Percentiles rank a stretch among this genome's conserved stretches.
Evolutionary conservation across 2,329 filamentous ascomycete genomes (phyloP).

Genomic region (Botryosphaeria dothidea): DNA sequence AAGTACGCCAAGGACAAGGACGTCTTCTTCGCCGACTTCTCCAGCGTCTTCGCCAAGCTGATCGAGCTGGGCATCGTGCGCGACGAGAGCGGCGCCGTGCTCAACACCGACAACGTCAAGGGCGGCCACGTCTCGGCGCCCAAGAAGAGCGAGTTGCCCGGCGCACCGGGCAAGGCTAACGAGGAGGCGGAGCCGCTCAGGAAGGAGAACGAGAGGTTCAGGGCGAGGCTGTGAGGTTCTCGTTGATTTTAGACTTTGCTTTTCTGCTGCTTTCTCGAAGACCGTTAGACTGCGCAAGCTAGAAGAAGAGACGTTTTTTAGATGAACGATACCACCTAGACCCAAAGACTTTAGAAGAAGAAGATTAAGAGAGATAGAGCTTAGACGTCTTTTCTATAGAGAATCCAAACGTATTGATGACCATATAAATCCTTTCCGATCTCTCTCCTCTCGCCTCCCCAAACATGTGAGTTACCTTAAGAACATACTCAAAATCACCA

Average conservation of each 20-base stretch:
- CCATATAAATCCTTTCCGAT: background rate
- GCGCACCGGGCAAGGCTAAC: conserved; percentile 33
- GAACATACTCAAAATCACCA: too few relatives aligned
- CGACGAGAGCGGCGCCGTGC: conserved; percentile 54
- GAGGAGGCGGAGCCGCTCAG: conserved; percentile 45
- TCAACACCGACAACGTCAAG: conserved; percentile 58
- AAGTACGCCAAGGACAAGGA: conserved; percentile 63
- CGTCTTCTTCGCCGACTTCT: conserved; percentile 62
- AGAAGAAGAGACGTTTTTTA: background rate
- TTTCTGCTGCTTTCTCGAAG: background rate
- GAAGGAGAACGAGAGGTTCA: conserved; percentile 42
- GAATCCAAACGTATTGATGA: background rate
- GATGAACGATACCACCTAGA: conserved; percentile 18
- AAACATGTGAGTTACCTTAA: too few relatives aligned
- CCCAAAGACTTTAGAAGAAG: background rate
- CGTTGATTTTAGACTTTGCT: background rate
- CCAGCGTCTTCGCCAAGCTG: conserved; percentile 60
- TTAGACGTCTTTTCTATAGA: background rate
- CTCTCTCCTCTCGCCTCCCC: background rate
- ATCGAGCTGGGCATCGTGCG: conserved; percentile 61
- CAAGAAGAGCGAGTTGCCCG: conserved; percentile 53
- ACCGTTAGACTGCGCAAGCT: background rate
- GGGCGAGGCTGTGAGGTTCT: conserved; percentile 43
- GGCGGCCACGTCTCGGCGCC: conserved; percentile 60
- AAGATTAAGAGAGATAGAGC: background rate